Conservation (phyloP, 495 filamentous ascomycete species). For the Neurospora hispaniola region DNA sequence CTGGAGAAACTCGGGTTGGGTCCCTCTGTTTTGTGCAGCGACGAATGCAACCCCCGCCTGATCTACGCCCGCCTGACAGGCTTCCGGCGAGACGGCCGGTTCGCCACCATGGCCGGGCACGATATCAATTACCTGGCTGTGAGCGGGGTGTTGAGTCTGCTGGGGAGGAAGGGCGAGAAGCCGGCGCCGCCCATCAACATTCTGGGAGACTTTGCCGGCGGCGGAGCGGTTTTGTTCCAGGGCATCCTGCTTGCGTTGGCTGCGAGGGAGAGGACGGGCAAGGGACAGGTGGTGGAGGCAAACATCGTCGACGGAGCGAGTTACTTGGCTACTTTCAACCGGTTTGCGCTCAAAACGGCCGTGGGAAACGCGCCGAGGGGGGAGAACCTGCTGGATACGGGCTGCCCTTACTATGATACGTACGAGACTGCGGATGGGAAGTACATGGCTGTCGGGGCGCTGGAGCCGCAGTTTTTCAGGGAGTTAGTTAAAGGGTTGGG, state of each 20-base stretch:
- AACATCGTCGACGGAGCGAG: slow-evolving; percentile 92
- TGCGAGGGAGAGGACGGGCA: slow-evolving; percentile 45
- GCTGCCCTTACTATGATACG: slow-evolving; percentile 77
- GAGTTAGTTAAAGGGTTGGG: slow-evolving; percentile 54
- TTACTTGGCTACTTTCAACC: slow-evolving; percentile 65
- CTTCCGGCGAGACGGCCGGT: slow-evolving; percentile 77
- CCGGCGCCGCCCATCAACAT: slow-evolving; percentile 77
- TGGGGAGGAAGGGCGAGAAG: slow-evolving; percentile 56
- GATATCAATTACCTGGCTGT: slow-evolving; percentile 97
- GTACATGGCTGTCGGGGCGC: slow-evolving; percentile 82
- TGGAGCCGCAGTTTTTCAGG: slow-evolving; percentile 78
- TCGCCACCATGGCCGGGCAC: slow-evolving; percentile 84
- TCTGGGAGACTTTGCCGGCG: slow-evolving; percentile 83
- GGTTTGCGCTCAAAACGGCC: slow-evolving; percentile 49
- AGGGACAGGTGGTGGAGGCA: slow-evolving; percentile 80
- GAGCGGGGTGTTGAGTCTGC: slow-evolving; percentile 63
- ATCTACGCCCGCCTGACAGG: slow-evolving; percentile 81
- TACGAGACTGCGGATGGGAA: slow-evolving; percentile 75
- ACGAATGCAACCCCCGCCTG: slow-evolving; percentile 54
- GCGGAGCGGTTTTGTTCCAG: slow-evolving; percentile 66
- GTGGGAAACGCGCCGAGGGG: slow-evolving; percentile 56
- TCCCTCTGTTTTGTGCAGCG: slow-evolving; percentile 49
- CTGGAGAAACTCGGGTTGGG: slow-evolving; percentile 72
- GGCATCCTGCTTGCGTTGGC: slow-evolving; percentile 56
- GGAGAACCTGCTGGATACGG: slow-evolving; percentile 69